These are phyloP conservation scores for Erythrobasidium hasegawianum DNA, from an alignment of 1,284 basidiomycete genomes.

Conservation along the genomic window DNA sequence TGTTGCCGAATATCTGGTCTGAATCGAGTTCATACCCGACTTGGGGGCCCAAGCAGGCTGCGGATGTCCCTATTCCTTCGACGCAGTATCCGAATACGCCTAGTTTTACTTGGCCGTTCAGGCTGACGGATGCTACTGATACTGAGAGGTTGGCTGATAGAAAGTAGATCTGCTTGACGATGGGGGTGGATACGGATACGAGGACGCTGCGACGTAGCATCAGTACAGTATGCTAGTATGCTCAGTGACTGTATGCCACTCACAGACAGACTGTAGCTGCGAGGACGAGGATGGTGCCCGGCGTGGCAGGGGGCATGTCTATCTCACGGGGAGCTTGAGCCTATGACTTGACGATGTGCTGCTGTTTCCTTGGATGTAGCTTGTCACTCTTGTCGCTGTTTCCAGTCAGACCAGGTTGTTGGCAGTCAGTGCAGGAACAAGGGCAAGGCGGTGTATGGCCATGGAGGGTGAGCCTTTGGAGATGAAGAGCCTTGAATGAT, in stretches of 20 bases:
- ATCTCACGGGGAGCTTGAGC: no score
- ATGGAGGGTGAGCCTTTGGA: background rate
- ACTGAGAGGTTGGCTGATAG: constrained; percentile 38
- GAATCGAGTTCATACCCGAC: constrained; percentile 32
- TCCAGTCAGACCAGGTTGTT: background rate
- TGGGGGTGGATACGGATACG: constrained; percentile 40
- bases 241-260: background rate
- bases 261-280: constrained; percentile 39
- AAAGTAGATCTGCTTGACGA: constrained; percentile 43
- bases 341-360: no score
- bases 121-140: constrained; percentile 17
- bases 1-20: constrained; percentile 17
- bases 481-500: no score
- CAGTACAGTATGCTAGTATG: background rate
- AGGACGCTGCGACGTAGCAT: constrained; percentile 34
- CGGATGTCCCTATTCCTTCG: constrained; percentile 13
- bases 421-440: background rate
- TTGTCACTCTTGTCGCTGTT: no score
- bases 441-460: background rate
- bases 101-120: constrained; percentile 35
- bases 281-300: constrained; percentile 41
- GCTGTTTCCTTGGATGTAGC: no score
- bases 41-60: constrained; percentile 33
- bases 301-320: constrained; percentile 14
- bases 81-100: constrained; percentile 43